phyloP scores from a whole-genome alignment of 768 basidiomycete genomes.

The Xanthoconium purpureum region DNA sequence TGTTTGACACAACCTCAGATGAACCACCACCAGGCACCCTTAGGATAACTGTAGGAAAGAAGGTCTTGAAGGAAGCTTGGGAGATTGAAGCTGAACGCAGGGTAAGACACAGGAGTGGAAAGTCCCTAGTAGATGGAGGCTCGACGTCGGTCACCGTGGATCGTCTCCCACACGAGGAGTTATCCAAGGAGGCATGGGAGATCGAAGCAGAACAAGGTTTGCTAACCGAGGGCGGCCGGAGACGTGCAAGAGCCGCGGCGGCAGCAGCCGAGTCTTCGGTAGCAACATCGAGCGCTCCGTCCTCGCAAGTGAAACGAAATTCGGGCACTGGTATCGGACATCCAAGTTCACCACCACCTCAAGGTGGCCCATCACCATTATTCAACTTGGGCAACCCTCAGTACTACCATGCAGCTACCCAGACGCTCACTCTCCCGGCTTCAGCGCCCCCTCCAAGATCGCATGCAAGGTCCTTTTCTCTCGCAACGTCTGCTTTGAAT shows the following conservation, averaged over 20 bases:
- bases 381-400: conserved; percentile 48
- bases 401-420: conserved; percentile 54
- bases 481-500: conserved; percentile 31
- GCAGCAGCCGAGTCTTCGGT: conserved; percentile 40
- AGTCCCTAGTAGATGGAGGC: conserved; percentile 25
- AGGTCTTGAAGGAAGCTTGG: conserved; percentile 71
- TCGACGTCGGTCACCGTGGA: background rate
- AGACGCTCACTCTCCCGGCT: conserved; percentile 64
- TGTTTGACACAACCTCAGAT: conserved; percentile 52
- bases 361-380: conserved; percentile 20
- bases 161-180: conserved; percentile 22
- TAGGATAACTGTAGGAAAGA: conserved; percentile 66
- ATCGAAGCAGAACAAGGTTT: conserved; percentile 74
- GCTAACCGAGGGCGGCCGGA: conserved; percentile 68
- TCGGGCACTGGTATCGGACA: conserved; percentile 21
- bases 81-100: conserved; percentile 70
- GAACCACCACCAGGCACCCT: conserved; percentile 51
- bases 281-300: conserved; percentile 1
- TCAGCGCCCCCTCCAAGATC: conserved; percentile 49
- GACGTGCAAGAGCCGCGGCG: conserved; percentile 49
- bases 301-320: conserved; percentile 18
- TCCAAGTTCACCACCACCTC: conserved; percentile 26
- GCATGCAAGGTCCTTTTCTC: conserved; percentile 65
- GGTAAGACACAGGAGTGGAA: conserved; percentile 39
- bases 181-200: conserved; percentile 74